These are phyloP conservation scores for Paraconiothyrium brasiliense DNA, from an alignment of 2,329 filamentous ascomycete species.

Conservation along the genomic window DNA sequence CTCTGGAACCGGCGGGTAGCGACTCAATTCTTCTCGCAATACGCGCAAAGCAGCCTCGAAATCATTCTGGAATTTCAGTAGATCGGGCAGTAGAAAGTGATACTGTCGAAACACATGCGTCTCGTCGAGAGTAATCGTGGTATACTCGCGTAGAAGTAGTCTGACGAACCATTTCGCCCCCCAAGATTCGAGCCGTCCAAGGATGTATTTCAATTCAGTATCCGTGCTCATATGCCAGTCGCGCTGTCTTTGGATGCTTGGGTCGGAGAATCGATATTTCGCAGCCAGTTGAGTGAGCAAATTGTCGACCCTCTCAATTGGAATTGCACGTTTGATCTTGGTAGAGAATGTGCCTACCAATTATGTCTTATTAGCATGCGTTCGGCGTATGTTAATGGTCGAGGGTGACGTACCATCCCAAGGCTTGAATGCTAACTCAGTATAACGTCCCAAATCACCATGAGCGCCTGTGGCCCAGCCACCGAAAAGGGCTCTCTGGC, in stretches of 20 bases:
- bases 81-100: slow-evolving; percentile 74
- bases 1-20: slow-evolving; percentile 51
- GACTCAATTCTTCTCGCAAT: slow-evolving; percentile 56
- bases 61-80: slow-evolving; percentile 75
- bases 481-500: slow-evolving; percentile 68
- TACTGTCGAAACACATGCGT: slow-evolving; percentile 66
- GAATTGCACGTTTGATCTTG: slow-evolving; percentile 47
- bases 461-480: slow-evolving; percentile 67
- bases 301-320: slow-evolving; percentile 78
- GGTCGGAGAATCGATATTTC: slow-evolving; percentile 75
- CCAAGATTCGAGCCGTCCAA: slow-evolving; percentile 59
- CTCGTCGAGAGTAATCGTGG: slow-evolving; percentile 71
- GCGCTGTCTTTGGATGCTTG: slow-evolving; percentile 49
- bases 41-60: slow-evolving; percentile 69
- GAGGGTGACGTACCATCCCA: slow-evolving; percentile 56
- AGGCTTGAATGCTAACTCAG: slow-evolving; percentile 69
- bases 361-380: background rate
- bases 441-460: slow-evolving; percentile 76
- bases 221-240: slow-evolving; percentile 33
- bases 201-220: slow-evolving; percentile 51
- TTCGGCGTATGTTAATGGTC: no score
- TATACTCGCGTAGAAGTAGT: slow-evolving; percentile 78
- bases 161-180: slow-evolving; percentile 92
- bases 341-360: slow-evolving; percentile 38
- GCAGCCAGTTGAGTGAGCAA: slow-evolving; percentile 73